Conservation (phyloP, 495 filamentous ascomycete species). For the Aspergillus funiculosus region DNA sequence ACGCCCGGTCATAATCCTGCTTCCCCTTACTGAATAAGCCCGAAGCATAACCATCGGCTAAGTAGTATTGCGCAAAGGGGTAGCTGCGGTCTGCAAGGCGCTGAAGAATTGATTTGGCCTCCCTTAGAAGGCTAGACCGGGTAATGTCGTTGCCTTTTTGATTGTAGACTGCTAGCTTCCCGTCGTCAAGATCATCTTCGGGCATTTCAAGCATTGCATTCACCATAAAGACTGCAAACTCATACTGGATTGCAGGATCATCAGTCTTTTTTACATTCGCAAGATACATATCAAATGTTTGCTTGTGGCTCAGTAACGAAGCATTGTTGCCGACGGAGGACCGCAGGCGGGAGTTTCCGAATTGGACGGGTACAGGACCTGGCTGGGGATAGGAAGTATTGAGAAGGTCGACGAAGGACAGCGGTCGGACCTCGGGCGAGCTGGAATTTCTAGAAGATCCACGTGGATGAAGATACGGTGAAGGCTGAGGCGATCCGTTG, state of each 20-base stretch:
- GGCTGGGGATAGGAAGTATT: constrained; percentile 87
- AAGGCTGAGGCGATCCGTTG: constrained; percentile 50
- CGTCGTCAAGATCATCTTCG: constrained; percentile 36
- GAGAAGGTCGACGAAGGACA: constrained; percentile 81
- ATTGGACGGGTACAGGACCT: constrained; percentile 62
- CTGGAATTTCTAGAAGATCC: constrained; percentile 56
- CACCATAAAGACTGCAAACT: constrained; percentile 91
- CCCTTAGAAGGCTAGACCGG: constrained; percentile 66
- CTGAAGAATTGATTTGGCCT: constrained; percentile 83
- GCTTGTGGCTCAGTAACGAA: constrained; percentile 77
- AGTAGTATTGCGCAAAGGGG: constrained; percentile 96
- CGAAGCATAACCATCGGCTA: constrained; percentile 89
- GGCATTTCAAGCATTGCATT: constrained; percentile 68
- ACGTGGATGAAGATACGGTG: constrained; percentile 46
- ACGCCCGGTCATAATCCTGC: constrained; percentile 83
- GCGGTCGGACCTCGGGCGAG: constrained; percentile 70
- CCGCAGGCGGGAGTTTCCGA: constrained; percentile 66
- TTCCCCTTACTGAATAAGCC: constrained; percentile 91
- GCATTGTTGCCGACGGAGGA: constrained; percentile 80
- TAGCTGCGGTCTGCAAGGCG: constrained; percentile 79
- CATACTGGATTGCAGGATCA: constrained; percentile 81
- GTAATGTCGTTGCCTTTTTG: constrained; percentile 39
- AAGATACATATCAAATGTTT: constrained; percentile 96
- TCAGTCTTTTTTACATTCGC: constrained; percentile 95
- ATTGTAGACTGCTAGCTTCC: constrained; percentile 26